Conservation (phyloP, 75 land plant genomes). For the Pseudotsuga menziesii region DNA sequence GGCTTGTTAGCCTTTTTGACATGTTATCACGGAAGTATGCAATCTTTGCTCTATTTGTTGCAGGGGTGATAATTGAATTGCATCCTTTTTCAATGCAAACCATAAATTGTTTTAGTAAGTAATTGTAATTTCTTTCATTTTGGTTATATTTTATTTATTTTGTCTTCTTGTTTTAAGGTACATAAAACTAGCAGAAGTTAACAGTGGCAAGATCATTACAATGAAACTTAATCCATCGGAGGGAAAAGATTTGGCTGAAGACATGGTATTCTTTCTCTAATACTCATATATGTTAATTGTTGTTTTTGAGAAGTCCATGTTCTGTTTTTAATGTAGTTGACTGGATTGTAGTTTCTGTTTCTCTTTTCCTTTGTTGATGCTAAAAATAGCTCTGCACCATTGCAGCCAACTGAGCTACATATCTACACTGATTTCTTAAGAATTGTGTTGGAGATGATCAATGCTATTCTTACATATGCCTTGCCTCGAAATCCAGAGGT, state of each 20-base stretch:
- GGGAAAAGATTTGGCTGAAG: slow-evolving; percentile 33
- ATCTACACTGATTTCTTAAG: slow-evolving; percentile 81
- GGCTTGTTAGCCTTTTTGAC: slow-evolving; percentile 89
- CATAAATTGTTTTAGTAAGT: background rate
- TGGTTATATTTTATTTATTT: background rate
- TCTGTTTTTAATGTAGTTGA: no score
- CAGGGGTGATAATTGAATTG: background rate
- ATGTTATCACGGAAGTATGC: slow-evolving; percentile 92
- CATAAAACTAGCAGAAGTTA: slow-evolving; percentile 51
- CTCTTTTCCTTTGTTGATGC: background rate
- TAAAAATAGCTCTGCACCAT: slow-evolving; percentile 5
- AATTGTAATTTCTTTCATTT: background rate
- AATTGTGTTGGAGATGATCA: slow-evolving; percentile 82
- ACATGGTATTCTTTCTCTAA: slow-evolving; percentile 28
- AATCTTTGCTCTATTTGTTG: slow-evolving; percentile 1
- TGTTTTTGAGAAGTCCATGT: background rate
- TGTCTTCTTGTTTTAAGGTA: slow-evolving; percentile 35
- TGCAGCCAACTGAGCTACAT: slow-evolving; percentile 80
- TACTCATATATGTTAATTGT: background rate
- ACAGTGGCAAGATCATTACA: slow-evolving; percentile 31
- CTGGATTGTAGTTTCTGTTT: slow-evolving; percentile 3
- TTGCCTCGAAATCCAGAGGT: slow-evolving; percentile 93
- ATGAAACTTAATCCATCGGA: slow-evolving; percentile 22
- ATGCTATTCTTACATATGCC: slow-evolving; percentile 82
- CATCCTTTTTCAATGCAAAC: background rate